Conservation (phyloP, 176 grass and related monocot genomes). For the Thinopyrum elongatum region DNA sequence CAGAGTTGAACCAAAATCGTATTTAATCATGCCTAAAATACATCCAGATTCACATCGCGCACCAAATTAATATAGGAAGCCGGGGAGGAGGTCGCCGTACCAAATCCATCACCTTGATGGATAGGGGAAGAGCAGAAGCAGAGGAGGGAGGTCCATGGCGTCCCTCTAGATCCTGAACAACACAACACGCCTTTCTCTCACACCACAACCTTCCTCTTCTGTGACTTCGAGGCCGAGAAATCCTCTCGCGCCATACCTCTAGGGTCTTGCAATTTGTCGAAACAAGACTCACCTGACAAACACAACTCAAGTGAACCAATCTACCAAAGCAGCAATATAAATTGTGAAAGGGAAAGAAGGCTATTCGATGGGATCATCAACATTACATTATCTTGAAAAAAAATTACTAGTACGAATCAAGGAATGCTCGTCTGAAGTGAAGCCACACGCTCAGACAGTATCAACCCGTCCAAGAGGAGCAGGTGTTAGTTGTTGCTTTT, state of each 20-base stretch:
- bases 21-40: no score
- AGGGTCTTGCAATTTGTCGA: slow-evolving; percentile 53
- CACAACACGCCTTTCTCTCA: no score
- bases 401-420: not conserved
- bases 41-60: no score
- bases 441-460: not conserved
- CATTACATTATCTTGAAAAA: not conserved
- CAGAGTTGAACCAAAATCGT: no score
- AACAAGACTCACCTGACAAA: slow-evolving; percentile 15
- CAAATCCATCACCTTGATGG: no score
- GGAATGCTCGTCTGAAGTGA: not conserved
- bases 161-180: no score
- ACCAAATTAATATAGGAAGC: no score
- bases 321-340: not conserved
- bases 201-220: slow-evolving; percentile 48
- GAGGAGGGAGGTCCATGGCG: no score
- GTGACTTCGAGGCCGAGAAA: slow-evolving; percentile 35
- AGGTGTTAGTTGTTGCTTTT: not conserved
- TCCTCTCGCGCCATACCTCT: slow-evolving; percentile 28
- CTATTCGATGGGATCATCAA: not conserved
- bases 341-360: not conserved
- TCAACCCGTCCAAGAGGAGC: not conserved
- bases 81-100: no score
- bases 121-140: no score
- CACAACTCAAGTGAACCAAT: not conserved